A percentile compares a stretch with the other conserved stretches of the same genome.
These are phyloP conservation scores for Epichloe coenophiala DNA, from an alignment of 2,329 filamentous ascomycete species.

Conservation along the genomic window DNA sequence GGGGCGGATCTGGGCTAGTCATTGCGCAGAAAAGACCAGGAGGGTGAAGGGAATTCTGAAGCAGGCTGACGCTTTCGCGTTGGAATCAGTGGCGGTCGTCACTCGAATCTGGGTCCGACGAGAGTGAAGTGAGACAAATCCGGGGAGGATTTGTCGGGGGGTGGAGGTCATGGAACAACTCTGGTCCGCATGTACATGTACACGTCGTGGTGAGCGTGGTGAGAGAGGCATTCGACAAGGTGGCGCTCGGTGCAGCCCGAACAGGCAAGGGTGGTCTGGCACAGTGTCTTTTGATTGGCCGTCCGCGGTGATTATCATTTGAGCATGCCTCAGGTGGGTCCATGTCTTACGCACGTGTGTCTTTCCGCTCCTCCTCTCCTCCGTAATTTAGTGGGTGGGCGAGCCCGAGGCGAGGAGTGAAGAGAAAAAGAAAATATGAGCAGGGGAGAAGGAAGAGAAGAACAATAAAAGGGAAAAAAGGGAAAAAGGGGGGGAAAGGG, in stretches of 20 bases:
- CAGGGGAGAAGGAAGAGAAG: not conserved
- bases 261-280: not conserved
- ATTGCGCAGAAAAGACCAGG: slow-evolving; percentile 2
- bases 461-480: not conserved
- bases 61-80: not conserved
- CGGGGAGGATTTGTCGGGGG: not conserved
- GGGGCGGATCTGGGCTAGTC: not conserved
- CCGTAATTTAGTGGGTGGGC: not conserved
- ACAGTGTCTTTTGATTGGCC: not conserved
- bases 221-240: slow-evolving; percentile 4
- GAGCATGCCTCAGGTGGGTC: slow-evolving; percentile 4
- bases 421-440: too few relatives aligned
- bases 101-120: not conserved
- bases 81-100: not conserved
- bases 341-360: slow-evolving; percentile 1
- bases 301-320: not conserved
- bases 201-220: too few relatives aligned
- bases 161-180: not conserved
- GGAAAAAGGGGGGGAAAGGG: not conserved
- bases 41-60: not conserved
- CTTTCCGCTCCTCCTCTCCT: not conserved
- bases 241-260: slow-evolving; percentile 1
- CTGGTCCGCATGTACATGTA: not conserved
- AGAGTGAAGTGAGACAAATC: slow-evolving; percentile 3
- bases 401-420: not conserved